Evolutionary conservation across 495 filamentous ascomycete genomes (phyloP), one percentile per base, ranked within the genome.

Genomic region (Aspergillus wentii): DNA sequence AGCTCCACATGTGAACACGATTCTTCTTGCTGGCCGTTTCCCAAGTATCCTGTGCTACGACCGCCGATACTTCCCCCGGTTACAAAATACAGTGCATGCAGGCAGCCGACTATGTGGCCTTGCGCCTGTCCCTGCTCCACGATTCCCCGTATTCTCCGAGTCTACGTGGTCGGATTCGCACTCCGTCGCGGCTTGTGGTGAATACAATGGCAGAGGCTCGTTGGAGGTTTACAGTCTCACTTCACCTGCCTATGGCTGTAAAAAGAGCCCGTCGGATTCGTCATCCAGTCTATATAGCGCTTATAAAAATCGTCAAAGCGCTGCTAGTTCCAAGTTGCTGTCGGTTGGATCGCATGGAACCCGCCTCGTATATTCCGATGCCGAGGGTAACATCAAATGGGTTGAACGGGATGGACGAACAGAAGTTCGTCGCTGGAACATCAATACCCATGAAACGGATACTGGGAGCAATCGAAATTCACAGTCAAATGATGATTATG

Each of bases 181-280:
- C 35, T 84, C 78, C 4, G 62, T 97, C 27, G 77, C 91, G 22
- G 88, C 89, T 13, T 86, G 84, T 40, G 91, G 89, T n/a, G 88
- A 94, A 56, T 97, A 97, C 62, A 94, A 94, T 41, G 88, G 86
- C 14, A 84, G 90, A 52, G 91, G 91, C 5, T 89, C 86, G 0
- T 68, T 97, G 8, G 91, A 97, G 52, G 64, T 94, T n/a, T 95
- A 95, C 58, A 78, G 78, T 33, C 61, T 92, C 8, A 49, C 49
- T 5, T 41, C 71, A 22, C 51, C 53, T n/a, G 47, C 50, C 10
- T 25, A 49, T 18, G 35, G 57, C 17, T 18, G 28, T 17, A 30
- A 44, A 8, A 39, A 30, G 23, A 55, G 54, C 9, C 41, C 52
- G 1, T 60, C 62, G 6, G 52, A 48, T 5, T 48, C 51, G 17